A percentile compares a stretch with the other conserved stretches of the same genome.
phyloP scores from a whole-genome alignment of 768 basidiomycete species.

The Mycena amicta region DNA sequence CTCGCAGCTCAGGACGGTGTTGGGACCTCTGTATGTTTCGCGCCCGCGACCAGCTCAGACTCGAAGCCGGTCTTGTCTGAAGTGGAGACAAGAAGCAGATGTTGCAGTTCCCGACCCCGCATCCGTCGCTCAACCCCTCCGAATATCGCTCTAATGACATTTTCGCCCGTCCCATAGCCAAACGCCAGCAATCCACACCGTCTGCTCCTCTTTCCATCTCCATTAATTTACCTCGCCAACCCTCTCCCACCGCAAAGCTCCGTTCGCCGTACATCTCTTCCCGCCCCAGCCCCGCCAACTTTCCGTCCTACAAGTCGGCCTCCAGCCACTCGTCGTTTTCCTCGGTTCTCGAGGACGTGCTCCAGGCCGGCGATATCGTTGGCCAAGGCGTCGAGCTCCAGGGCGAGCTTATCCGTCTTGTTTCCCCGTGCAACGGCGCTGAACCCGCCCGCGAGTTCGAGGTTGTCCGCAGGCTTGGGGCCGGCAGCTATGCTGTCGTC shows the following conservation, averaged over 20 bases:
- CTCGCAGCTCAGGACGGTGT: constrained; percentile 27
- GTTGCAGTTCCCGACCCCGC: constrained; percentile 60
- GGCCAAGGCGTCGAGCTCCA: constrained; percentile 69
- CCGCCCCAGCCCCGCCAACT: constrained; percentile 33
- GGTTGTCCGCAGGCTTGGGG: constrained; percentile 84
- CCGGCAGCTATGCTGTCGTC: constrained; percentile 91
- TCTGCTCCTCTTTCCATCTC: constrained; percentile 28
- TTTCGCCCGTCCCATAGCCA: no score
- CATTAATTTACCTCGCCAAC: constrained; percentile 30
- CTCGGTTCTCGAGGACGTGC: constrained; percentile 58
- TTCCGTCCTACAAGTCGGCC: constrained; percentile 29
- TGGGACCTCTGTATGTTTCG: constrained; percentile 46
- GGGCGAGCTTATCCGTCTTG: constrained; percentile 64
- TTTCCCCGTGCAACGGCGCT: constrained; percentile 44
- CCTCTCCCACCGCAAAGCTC: constrained; percentile 37
- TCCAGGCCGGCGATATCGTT: constrained; percentile 73
- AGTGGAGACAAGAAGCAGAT: constrained; percentile 40
- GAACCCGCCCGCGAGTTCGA: constrained; percentile 71
- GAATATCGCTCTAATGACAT: constrained; percentile 49
- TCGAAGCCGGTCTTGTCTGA: constrained; percentile 63
- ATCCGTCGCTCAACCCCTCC: constrained; percentile 40
- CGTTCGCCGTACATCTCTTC: constrained; percentile 44
- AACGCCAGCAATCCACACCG: constrained; percentile 23
- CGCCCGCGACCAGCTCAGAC: constrained; percentile 48
- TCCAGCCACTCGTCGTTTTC: constrained; percentile 43